Evolutionary conservation across 2,329 filamentous ascomycete genomes (phyloP), one percentile per base, ranked within the genome.

Genomic region (Didymella lethalis): DNA sequence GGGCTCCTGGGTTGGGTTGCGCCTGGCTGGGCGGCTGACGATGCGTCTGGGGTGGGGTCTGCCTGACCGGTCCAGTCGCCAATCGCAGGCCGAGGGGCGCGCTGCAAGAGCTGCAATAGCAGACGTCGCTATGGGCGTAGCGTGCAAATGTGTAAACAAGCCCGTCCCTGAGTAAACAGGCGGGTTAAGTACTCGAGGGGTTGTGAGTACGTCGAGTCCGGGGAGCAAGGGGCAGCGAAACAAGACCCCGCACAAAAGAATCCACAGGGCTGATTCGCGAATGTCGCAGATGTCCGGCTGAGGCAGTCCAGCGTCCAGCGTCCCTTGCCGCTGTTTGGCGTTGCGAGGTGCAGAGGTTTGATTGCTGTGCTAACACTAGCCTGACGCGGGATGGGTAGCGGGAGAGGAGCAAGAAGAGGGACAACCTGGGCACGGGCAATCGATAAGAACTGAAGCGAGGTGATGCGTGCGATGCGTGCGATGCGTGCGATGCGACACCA

Each of bases 231-330:
- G 59, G 60, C 48, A 29, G 54, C 51, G 32, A 36, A 36, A n/a
- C 32, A 16, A 36, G 11, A 23, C 18, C 18, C 36, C 51, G 43
- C 46, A 48, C 32, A 38, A 53, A n/a, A 59, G 48, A 16, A 48
- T 41, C 36, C 36, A 47, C 48, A 61, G 46, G 59, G 56, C 54
- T 73, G 68, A 70, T 72, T 73, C 64, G 68, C 63, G 63, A 64
- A 43, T 64, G 64, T 58, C 59, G 57, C 61, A 63, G 52, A 40
- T 50, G 32, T 58, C 60, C 59, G 64, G 63, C 63, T 66, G 68
- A 60, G 64, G 57, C 62, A 62, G 52, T 48, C 40, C 41, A 51
- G 57, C 23, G 48, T 43, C 43, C 25, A 32, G 26, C 48, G 48
- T 54, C 48, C 62, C 59, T 62, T 59, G 59, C 52, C 48, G 56